phyloP scores from a whole-genome alignment of 2,329 filamentous ascomycete species.

The Calonectria hongkongensis region DNA sequence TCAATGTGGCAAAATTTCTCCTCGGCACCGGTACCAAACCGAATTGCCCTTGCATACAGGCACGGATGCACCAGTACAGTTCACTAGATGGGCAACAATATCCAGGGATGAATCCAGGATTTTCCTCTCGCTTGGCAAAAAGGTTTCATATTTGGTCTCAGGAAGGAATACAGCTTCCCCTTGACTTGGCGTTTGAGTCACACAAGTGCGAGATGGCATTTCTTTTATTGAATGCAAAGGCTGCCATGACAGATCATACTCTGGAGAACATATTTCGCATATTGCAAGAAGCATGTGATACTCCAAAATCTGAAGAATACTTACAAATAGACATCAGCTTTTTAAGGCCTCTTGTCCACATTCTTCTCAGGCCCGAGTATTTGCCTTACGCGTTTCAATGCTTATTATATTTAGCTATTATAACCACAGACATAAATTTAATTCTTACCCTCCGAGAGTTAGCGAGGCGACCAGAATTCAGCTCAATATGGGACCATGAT shows the following conservation, averaged over 20 bases:
- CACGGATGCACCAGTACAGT: no score
- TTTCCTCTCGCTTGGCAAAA: not conserved
- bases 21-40: not conserved
- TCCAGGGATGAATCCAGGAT: no score
- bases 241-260: no score
- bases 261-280: no score
- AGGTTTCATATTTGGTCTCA: not conserved
- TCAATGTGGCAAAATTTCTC: not conserved
- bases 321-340: not conserved
- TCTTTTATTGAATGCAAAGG: not conserved
- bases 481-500: not conserved
- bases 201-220: not conserved
- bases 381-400: not conserved
- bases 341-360: not conserved
- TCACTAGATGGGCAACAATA: no score
- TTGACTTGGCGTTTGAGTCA: not conserved
- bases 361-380: not conserved
- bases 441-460: not conserved
- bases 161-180: not conserved
- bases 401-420: not conserved
- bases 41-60: not conserved
- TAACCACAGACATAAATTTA: not conserved
- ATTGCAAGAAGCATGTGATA: not conserved
- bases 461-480: not conserved
- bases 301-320: no score